These are phyloP conservation scores for Phaffia rhodozyma DNA, from an alignment of 1,284 basidiomycete species.

Conservation along the genomic window DNA sequence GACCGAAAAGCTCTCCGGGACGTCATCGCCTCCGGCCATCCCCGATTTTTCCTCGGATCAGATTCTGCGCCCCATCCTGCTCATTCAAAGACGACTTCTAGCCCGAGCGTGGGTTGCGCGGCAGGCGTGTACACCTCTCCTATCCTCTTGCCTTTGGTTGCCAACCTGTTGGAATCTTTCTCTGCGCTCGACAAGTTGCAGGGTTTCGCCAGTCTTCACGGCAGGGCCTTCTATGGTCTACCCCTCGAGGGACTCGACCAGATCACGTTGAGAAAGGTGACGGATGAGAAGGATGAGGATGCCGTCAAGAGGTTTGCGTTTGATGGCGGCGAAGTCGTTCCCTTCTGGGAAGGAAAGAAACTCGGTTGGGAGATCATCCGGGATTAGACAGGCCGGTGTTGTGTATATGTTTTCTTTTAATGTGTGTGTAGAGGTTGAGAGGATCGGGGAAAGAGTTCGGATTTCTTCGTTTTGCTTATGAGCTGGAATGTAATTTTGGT, in stretches of 20 bases:
- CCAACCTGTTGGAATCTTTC: constrained; percentile 66
- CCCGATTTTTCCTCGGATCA: constrained; percentile 93
- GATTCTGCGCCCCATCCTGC: constrained; percentile 92
- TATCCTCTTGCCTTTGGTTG: constrained; percentile 74
- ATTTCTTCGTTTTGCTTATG: no score
- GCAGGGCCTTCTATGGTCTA: constrained; percentile 65
- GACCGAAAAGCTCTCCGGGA: constrained; percentile 76
- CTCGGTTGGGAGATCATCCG: constrained; percentile 65
- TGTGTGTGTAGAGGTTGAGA: no score
- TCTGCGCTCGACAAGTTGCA: constrained; percentile 67
- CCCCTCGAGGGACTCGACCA: constrained; percentile 31
- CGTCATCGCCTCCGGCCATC: constrained; percentile 73
- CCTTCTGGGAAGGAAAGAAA: constrained; percentile 82
- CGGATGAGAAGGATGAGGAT: no score
- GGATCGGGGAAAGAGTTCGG: no score
- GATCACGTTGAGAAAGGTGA: constrained; percentile 36
- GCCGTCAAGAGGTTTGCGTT: constrained; percentile 43
- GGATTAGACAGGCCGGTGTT: not conserved
- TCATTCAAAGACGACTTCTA: constrained; percentile 55
- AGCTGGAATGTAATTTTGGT: no score
- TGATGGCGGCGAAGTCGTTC: constrained; percentile 54
- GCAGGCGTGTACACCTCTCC: constrained; percentile 89
- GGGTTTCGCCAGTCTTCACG: constrained; percentile 63
- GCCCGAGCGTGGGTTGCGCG: constrained; percentile 46
- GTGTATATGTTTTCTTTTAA: not conserved